phyloP scores from a whole-genome alignment of 2,329 filamentous ascomycete genomes.

The Epichloe brachyelytri region DNA sequence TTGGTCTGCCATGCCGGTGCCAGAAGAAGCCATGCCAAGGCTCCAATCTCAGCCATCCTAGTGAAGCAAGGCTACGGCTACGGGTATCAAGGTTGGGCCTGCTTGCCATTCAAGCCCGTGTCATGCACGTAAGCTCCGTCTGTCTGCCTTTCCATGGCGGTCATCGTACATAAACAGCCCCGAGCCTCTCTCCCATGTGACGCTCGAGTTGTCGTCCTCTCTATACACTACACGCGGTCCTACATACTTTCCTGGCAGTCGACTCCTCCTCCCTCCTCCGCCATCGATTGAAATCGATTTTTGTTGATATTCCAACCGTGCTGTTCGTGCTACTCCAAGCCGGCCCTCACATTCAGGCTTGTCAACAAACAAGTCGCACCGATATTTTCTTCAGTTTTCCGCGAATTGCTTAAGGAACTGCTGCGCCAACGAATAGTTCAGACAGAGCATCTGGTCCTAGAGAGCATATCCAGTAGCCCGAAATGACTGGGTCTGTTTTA shows the following conservation, averaged over 20 bases:
- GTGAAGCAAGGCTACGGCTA: background rate
- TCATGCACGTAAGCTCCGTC: background rate
- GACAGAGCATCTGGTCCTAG: background rate
- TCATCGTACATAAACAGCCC: background rate
- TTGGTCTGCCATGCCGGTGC: no score
- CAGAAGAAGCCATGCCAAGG: background rate
- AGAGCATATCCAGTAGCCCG: constrained; percentile 7
- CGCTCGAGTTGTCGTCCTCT: background rate
- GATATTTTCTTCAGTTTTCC: background rate
- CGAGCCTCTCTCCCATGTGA: background rate
- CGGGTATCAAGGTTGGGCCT: background rate
- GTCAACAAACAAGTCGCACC: background rate
- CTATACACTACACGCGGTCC: no score
- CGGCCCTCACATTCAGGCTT: background rate
- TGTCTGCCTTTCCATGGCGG: background rate
- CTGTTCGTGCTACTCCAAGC: background rate
- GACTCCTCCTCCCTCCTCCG: background rate
- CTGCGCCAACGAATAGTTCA: background rate
- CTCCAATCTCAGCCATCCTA: background rate
- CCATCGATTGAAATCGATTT: background rate
- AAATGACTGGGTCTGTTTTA: constrained; percentile 19
- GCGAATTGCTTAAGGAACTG: background rate
- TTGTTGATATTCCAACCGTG: background rate
- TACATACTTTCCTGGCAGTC: background rate
- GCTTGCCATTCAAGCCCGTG: background rate